Base-by-base conservation (phyloP, 2,329 filamentous ascomycete species). In the Sporothrix schenckii region DNA sequence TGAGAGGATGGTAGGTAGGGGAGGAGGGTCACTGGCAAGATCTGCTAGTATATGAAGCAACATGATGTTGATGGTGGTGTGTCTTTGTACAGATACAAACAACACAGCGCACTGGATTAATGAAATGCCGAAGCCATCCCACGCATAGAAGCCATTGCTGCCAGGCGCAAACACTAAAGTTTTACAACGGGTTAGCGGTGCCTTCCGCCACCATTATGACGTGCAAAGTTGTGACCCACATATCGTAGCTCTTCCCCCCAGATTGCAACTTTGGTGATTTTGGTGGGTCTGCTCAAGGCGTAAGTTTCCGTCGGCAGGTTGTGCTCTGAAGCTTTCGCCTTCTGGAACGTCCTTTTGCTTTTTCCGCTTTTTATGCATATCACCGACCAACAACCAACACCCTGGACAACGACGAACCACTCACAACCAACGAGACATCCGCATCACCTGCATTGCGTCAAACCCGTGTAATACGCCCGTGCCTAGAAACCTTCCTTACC, bases 121-220 rank as follows among this genome's bases (percentile, higher is more conserved):
- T 34, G 56, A 65, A 69, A 65, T 27, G 60, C 68, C 68, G 58
- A 69, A 21, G 6, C 39, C 58, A 61, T 63, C 24, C 39, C 58
- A 47, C n/a, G 39, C 41, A 47, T 47, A 63, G 58, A n/a, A 47
- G 58, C 39, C n/a, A 13, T 19, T 63, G 58, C 58, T 11, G 58
- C 39, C 39, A 27, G 58, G 39, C 21, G 58, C n/a, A 27, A 63
- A 27, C 39, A 11, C 58, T 39, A 2, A 2, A 10, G 52, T 27
- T 61, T 47, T 61, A 63, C 58, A 63, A 39, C 58, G 39, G 39
- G 58, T 39, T 44, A 47, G 58, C 39, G 39, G 39, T 47, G 56
- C 34, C 56, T 61, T 44, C 34, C 56, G 56, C 56, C 56, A 44
- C 56, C 52, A 16, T 61, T 61, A n/a, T 47, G 14, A 13, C 44